phyloP scores from a whole-genome alignment of 495 filamentous ascomycete species.

The Amorphotheca resinae region DNA sequence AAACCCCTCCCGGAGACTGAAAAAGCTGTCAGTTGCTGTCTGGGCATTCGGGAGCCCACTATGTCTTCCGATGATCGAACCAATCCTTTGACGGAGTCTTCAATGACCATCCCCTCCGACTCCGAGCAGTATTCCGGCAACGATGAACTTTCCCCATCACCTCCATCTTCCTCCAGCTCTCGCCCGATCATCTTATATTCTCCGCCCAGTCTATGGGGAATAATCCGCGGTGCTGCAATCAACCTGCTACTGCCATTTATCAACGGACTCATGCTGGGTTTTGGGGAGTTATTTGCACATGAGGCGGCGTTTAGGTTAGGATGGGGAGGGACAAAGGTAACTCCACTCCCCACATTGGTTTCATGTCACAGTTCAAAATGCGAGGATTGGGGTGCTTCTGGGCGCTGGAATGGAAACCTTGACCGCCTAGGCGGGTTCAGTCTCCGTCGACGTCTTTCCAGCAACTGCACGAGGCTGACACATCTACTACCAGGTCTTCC shows the following conservation, averaged over 20 bases:
- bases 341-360: slow-evolving; percentile 14
- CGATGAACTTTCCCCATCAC: slow-evolving; percentile 45
- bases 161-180: slow-evolving; percentile 50
- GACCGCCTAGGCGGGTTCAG: no score
- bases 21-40: slow-evolving; percentile 2
- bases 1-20: background rate
- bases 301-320: slow-evolving; percentile 86
- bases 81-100: slow-evolving; percentile 60
- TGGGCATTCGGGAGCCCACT: slow-evolving; percentile 14
- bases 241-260: slow-evolving; percentile 91
- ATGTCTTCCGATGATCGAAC: slow-evolving; percentile 27
- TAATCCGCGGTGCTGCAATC: slow-evolving; percentile 83
- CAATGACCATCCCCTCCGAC: slow-evolving; percentile 77
- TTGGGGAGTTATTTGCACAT: slow-evolving; percentile 92
- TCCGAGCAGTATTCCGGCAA: slow-evolving; percentile 75
- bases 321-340: slow-evolving; percentile 87
- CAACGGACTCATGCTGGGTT: slow-evolving; percentile 96
- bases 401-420: no score
- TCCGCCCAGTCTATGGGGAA: slow-evolving; percentile 71
- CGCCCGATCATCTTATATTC: slow-evolving; percentile 80
- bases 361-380: no score
- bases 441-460: background rate
- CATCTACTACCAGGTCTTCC: slow-evolving; percentile 31
- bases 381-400: no score
- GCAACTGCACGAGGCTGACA: background rate